A percentile compares a stretch with the other conserved stretches of the same genome.
Conservation (phyloP, 2,329 filamentous ascomycete genomes). For the Huntiella bhutanensis region DNA sequence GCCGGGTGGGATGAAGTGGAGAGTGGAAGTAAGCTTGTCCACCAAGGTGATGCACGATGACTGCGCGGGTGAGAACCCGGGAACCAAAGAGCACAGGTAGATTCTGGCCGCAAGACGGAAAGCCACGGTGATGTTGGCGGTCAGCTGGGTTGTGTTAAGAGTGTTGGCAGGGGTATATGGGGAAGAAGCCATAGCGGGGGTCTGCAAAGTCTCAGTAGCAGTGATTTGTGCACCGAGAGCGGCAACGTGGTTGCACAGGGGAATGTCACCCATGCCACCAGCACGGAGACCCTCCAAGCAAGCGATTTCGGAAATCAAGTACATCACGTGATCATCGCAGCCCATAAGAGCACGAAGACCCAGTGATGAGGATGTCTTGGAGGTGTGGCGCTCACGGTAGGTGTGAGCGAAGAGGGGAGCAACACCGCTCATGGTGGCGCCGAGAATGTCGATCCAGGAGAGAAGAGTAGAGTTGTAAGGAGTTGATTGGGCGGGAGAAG, state of each 20-base stretch:
- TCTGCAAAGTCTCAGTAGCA: slow-evolving; percentile 50
- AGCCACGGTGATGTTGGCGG: slow-evolving; percentile 71
- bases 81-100: slow-evolving; percentile 90
- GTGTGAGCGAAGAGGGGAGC: slow-evolving; percentile 80
- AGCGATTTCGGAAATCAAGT: slow-evolving; percentile 90
- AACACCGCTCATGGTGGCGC: slow-evolving; percentile 74
- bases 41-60: slow-evolving; percentile 58
- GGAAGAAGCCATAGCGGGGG: slow-evolving; percentile 17
- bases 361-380: slow-evolving; percentile 36
- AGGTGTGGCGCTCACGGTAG: slow-evolving; percentile 88
- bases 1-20: slow-evolving; percentile 69
- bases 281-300: slow-evolving; percentile 80
- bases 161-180: slow-evolving; percentile 41
- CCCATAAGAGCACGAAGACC: slow-evolving; percentile 90
- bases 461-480: slow-evolving; percentile 93
- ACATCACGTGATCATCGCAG: slow-evolving; percentile 94
- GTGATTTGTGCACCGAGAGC: slow-evolving; percentile 76
- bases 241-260: slow-evolving; percentile 74
- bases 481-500: slow-evolving; percentile 27
- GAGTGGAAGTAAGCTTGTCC: slow-evolving; percentile 54
- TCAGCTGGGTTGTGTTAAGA: slow-evolving; percentile 65
- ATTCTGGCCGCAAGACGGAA: slow-evolving; percentile 87
- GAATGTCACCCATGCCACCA: slow-evolving; percentile 67
- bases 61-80: slow-evolving; percentile 63
- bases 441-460: slow-evolving; percentile 92